Base-by-base conservation (phyloP, 2,329 filamentous ascomycete species). In the Neurospora sp. region DNA sequence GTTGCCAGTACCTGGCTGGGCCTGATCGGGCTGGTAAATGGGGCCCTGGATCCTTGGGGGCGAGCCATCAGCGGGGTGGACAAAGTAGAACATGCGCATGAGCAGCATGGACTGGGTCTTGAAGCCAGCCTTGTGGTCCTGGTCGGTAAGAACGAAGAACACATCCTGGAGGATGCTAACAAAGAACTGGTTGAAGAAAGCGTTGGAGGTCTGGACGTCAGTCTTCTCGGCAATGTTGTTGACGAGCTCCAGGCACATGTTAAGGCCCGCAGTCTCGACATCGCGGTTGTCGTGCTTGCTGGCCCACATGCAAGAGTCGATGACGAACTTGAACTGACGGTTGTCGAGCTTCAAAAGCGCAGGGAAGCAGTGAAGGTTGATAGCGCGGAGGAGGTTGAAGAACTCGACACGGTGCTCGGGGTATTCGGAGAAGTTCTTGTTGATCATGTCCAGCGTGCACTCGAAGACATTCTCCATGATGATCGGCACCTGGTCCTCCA, bases 281-380 rank as follows among this genome's bases (percentile, higher is more conserved):
- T 97, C 93, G 72, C 96, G 92, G 82, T 99, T 99, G 83, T 99
- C 96, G 81, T 99, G 96, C 85, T 99, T 99, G 84, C 95, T 97
- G n/a, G 96, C 96, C 96, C 96, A 99, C 86, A 98, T 93, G 85
- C 96, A 99, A 42, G 95, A 97, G 80, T 99, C 96, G 75, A 99
- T 98, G 76, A 99, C 94, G 78, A 98, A 97, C 83, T 99, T 99
- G 89, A 99, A 99, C 78, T 97, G 96, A 71, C 93, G 90, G 77
- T 93, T 95, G 79, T 99, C 95, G 40, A 99, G 89, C 81, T 97
- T 96, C 74, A 99, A 86, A 28, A 99, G 87, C 0, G 96, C 91
- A 67, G 93, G 93, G 89, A 99, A 99, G 82, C 96, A 99, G 80
- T 97, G 93, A 67, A 98, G 84, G 81, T 99, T 99, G 82, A 99